Base-by-base conservation (phyloP, 257 asterid species). In the Ligustrum vulgare region DNA sequence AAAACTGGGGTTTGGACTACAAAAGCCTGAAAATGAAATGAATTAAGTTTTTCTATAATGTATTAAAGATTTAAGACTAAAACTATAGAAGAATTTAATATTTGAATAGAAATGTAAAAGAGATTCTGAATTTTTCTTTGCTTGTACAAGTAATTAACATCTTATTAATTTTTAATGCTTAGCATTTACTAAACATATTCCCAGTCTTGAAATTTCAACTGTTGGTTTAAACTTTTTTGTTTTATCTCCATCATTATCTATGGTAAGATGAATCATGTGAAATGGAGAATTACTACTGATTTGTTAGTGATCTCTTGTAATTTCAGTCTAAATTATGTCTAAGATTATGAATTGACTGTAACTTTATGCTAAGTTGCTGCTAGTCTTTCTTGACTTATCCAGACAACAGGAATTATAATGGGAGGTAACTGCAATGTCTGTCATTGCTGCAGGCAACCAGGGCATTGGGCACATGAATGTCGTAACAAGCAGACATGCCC, bases 21-120 rank as follows among this genome's bases (percentile, higher is more conserved):
- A 84, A 91, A 88, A 85, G 91, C 82, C 85, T 89, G 87, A 91
- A 89, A 84, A 87, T 84, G 89, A 87, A 83, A 64, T 78, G 51
- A 36, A 2, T 72, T 58, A 18, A n/a, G n/a, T n/a, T n/a, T n/a
- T n/a, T n/a, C n/a, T n/a, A n/a, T n/a, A n/a, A n/a, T n/a, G n/a
- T n/a, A 66, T 78, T 23, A 60, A 51, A 47, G 12, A 20, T 5
- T 22, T 70, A 25, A 45, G n/a, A 13, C 12, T 70, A 23, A 10
- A 35, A 68, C 37, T n/a, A 49, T 36, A n/a, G 18, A 47, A 20
- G 58, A 36, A 63, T 51, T 28, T 33, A 69, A 54, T 34, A 39
- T 22, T 64, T 43, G 28, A 49, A 66, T 67, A 60, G 76, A 75
- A 63, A 70, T 37, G 75, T 74, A 77, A 72, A 77, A 70, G 75